These are phyloP conservation scores for Dalbergia oliveri DNA, from an alignment of 306 rosid species.

Conservation along the genomic window DNA sequence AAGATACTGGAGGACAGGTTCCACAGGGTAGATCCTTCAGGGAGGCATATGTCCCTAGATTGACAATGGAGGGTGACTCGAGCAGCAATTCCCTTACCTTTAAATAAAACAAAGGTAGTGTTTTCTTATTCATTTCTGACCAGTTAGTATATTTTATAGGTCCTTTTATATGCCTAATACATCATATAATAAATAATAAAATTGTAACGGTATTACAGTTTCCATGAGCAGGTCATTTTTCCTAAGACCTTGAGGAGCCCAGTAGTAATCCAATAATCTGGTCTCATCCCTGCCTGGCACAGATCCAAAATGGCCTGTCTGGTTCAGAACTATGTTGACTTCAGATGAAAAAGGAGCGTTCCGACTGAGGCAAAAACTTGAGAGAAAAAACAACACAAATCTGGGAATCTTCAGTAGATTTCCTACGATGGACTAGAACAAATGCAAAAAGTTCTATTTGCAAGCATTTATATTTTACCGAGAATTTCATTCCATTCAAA, in stretches of 20 bases:
- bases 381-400: no score
- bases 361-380: background rate
- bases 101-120: background rate
- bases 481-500: no score
- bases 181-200: background rate
- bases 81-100: background rate
- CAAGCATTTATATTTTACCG: no score
- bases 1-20: background rate
- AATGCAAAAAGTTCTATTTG: no score
- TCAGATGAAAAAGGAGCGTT: background rate
- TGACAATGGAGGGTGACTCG: background rate
- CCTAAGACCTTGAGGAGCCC: background rate
- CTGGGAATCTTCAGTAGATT: no score
- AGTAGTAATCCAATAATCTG: background rate
- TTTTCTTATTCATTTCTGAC: background rate
- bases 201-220: background rate
- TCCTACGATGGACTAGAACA: no score
- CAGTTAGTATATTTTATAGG: background rate
- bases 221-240: background rate
- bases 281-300: background rate
- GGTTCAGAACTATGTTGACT: background rate
- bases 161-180: background rate
- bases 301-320: conserved; percentile 6
- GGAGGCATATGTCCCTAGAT: background rate
- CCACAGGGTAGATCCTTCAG: background rate